Percentiles rank a stretch among this genome's conserved stretches.
Evolutionary conservation across 306 rosid genomes (phyloP).

Genomic region (Boehmeria nivea): DNA sequence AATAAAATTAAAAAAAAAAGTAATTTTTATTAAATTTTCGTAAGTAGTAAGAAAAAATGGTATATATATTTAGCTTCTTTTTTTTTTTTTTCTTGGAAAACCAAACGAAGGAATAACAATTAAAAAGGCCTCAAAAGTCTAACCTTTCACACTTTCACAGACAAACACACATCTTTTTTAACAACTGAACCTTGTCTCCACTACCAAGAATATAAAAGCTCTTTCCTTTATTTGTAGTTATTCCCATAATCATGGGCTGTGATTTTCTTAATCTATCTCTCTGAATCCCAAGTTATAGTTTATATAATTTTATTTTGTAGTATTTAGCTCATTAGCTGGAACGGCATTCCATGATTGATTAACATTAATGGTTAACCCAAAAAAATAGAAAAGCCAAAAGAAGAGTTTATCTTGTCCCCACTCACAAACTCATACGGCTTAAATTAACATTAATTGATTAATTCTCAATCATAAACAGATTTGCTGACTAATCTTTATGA

Average conservation of each 20-base stretch:
- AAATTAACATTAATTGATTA: not conserved
- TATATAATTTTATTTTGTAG: not conserved
- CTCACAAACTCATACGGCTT: not conserved
- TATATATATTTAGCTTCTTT: too few species aligned
- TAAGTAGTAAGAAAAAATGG: too few species aligned
- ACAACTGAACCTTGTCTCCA: not conserved
- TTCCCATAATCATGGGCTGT: not conserved
- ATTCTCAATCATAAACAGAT: slow-evolving; percentile 2
- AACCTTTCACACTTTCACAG: slow-evolving; percentile 8
- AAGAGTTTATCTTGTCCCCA: not conserved
- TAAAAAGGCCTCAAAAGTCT: slow-evolving; percentile 20
- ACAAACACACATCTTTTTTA: not conserved
- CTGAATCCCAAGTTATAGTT: not conserved
- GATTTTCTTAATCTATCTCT: not conserved
- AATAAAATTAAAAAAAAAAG: too few species aligned
- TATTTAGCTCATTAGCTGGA: not conserved
- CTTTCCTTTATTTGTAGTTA: not conserved
- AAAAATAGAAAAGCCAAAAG: not conserved
- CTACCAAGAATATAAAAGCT: not conserved
- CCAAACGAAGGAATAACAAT: not conserved
- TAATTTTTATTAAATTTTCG: too few species aligned
- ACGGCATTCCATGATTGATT: not conserved
- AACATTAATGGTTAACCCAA: not conserved
- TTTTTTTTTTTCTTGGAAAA: too few species aligned
- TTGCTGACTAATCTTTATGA: not conserved